Percentiles rank a stretch among this genome's conserved stretches.
Evolutionary conservation across 768 basidiomycete species (phyloP).

Genomic region (Kwoniella dendrophila): DNA sequence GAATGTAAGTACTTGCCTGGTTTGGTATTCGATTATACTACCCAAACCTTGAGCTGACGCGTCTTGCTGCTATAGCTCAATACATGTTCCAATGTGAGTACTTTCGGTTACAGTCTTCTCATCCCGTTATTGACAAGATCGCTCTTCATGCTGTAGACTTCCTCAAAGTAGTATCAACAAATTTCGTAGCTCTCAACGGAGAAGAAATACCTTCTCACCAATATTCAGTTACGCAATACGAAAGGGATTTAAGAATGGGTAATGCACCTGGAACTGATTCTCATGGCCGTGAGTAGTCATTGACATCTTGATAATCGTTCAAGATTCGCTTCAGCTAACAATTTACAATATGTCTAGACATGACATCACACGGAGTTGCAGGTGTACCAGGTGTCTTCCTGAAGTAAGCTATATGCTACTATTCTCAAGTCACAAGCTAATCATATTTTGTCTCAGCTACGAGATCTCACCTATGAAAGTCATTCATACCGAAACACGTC

Average conservation of each 20-base stretch:
- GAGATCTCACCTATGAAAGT: constrained; percentile 97
- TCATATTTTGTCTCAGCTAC: constrained; percentile 67
- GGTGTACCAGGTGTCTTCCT: constrained; percentile 51
- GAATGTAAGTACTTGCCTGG: constrained; percentile 56
- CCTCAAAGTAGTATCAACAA: constrained; percentile 96
- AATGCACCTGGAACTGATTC: constrained; percentile 54
- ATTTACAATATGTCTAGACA: constrained; percentile 36
- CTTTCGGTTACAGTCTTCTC: neutral
- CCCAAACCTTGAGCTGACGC: neutral
- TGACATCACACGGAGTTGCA: constrained; percentile 51
- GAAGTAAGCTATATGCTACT: constrained; percentile 28
- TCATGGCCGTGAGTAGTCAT: constrained; percentile 53
- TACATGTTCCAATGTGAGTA: constrained; percentile 79
- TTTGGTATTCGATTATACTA: neutral
- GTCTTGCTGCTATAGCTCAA: constrained; percentile 54
- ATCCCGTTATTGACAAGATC: too few species aligned
- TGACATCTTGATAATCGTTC: neutral
- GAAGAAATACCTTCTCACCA: constrained; percentile 85
- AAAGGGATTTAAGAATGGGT: constrained; percentile 79
- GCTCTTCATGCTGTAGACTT: constrained; percentile 65
- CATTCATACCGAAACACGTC: constrained; percentile 83
- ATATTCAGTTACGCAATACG: constrained; percentile 94
- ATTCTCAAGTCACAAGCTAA: neutral
- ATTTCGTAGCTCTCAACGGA: constrained; percentile 80
- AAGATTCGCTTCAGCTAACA: neutral